Evolutionary conservation across 306 rosid species (phyloP), one percentile per base, ranked within the genome.

Genomic region (Sicyos edulis): DNA sequence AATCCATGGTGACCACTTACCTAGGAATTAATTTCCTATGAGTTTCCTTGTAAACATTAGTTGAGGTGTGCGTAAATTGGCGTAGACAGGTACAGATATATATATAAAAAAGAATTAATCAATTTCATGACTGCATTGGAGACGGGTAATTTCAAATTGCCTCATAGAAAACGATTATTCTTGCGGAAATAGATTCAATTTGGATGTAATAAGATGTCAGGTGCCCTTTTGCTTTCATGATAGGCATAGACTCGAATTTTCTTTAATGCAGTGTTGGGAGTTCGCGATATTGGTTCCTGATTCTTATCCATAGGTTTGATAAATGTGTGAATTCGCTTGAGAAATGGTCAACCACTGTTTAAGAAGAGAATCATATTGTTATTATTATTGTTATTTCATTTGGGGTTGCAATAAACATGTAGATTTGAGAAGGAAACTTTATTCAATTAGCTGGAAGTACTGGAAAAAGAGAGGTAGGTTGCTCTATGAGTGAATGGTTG

Each of bases 91-190:
- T n/a, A n/a, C n/a, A n/a, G n/a, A n/a, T n/a, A n/a, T n/a, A n/a
- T n/a, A n/a, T n/a, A n/a, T n/a, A n/a, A n/a, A n/a, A n/a, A n/a
- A 45, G 55, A 47, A 64, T 66, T 45, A 45, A 13, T 66, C 54
- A 66, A 44, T 47, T 44, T 0, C 54, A 45, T 19, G 71, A 44
- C 71, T 45, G 37, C 54, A 45, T 34, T 22, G 32, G 44, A 20
- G 71, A 7, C 54, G 20, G 54, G 54, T 20, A 45, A 65, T 44
- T 44, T 44, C 54, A 44, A 66, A 44, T 11, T 44, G 4, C 54
- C 6, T 45, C 34, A 1, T 19, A 32, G 37, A 32, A 32, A 1
- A 32, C 2, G 37, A 32, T 32, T 4, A 1, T 32, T 32, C 5
- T 44, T 40, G 14, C 6, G 10, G 24, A 11, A 6, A 10, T 20